A percentile compares a stretch with the other conserved stretches of the same genome.
Evolutionary conservation across 768 basidiomycete genomes (phyloP).

Genomic region (Mycena galopus): DNA sequence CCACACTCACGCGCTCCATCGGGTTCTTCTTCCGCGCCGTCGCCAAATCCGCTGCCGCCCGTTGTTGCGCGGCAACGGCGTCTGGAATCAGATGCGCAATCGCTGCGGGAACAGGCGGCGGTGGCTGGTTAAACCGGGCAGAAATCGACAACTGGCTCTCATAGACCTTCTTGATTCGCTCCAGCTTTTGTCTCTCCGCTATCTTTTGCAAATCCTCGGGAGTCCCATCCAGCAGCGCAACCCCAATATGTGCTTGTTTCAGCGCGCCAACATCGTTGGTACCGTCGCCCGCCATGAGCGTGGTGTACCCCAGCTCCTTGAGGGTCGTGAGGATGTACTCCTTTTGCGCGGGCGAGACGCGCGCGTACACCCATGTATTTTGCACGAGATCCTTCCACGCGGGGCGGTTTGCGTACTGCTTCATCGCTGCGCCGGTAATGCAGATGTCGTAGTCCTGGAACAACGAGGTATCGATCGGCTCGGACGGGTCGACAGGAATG

Average conservation of each 20-base stretch:
- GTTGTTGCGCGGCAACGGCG: conserved; percentile 90
- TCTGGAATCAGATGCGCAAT: conserved; percentile 92
- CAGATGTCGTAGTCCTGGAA: conserved; percentile 95
- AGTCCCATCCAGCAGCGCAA: conserved; percentile 92
- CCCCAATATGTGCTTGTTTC: conserved; percentile 97
- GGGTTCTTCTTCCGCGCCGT: conserved; percentile 85
- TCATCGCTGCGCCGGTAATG: conserved; percentile 94
- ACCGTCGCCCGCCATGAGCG: conserved; percentile 98
- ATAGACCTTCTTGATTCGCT: conserved; percentile 96
- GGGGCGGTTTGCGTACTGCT: conserved; percentile 80
- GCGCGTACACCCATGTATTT: conserved; percentile 98
- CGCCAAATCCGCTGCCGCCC: conserved; percentile 75
- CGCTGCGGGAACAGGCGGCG: conserved; percentile 91
- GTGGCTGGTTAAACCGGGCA: conserved; percentile 90
- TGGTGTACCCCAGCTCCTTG: conserved; percentile 89
- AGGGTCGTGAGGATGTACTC: conserved; percentile 94
- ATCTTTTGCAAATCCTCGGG: conserved; percentile 94
- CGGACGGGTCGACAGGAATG: conserved; percentile 85
- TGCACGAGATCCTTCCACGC: conserved; percentile 89
- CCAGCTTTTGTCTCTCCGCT: conserved; percentile 89
- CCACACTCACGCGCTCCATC: conserved; percentile 82
- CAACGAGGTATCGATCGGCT: conserved; percentile 82
- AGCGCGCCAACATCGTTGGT: conserved; percentile 99
- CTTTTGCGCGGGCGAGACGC: conserved; percentile 96
- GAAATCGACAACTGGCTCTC: conserved; percentile 95